Percentiles rank a stretch among this genome's conserved stretches.
phyloP scores from a whole-genome alignment of 2,329 filamentous ascomycete species.

The Dothistroma septosporum region DNA sequence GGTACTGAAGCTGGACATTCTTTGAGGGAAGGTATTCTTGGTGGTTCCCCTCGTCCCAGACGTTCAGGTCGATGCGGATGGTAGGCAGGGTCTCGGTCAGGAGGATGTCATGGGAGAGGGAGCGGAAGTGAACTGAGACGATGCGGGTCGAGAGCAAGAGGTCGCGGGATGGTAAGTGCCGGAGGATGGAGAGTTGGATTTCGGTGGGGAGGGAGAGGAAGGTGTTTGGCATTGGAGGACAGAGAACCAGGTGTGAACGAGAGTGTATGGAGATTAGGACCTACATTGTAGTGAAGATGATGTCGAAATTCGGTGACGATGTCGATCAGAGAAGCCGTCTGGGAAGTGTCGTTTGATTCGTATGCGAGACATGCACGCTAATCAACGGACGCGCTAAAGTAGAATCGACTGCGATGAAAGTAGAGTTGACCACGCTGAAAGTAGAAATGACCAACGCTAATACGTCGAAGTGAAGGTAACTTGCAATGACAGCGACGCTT shows the following conservation, averaged over 20 bases:
- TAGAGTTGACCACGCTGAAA: too few relatives aligned
- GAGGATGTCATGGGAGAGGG: conserved; percentile 5
- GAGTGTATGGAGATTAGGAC: neutral
- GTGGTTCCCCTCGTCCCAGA: conserved; percentile 4
- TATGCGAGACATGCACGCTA: neutral
- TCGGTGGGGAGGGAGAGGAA: conserved; percentile 5
- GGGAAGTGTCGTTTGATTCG: neutral
- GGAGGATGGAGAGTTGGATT: conserved; percentile 6
- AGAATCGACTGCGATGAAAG: too few relatives aligned
- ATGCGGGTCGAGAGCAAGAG: conserved; percentile 2
- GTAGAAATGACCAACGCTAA: too few relatives aligned
- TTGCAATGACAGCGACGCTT: too few relatives aligned
- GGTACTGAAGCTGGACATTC: conserved; percentile 2
- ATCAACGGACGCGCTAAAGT: neutral
- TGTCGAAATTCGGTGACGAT: neutral
- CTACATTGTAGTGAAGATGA: neutral
- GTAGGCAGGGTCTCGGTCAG: conserved; percentile 1
- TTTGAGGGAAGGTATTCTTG: conserved; percentile 1
- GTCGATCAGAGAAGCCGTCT: neutral
- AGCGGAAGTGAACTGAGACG: neutral
- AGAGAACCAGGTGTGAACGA: neutral
- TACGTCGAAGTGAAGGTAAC: too few relatives aligned
- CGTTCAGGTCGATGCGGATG: conserved; percentile 2
- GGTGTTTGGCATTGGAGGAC: conserved; percentile 4
- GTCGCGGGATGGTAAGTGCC: neutral